Conservation (phyloP, 2,329 filamentous ascomycete genomes). For the Fusarium subglutinans region DNA sequence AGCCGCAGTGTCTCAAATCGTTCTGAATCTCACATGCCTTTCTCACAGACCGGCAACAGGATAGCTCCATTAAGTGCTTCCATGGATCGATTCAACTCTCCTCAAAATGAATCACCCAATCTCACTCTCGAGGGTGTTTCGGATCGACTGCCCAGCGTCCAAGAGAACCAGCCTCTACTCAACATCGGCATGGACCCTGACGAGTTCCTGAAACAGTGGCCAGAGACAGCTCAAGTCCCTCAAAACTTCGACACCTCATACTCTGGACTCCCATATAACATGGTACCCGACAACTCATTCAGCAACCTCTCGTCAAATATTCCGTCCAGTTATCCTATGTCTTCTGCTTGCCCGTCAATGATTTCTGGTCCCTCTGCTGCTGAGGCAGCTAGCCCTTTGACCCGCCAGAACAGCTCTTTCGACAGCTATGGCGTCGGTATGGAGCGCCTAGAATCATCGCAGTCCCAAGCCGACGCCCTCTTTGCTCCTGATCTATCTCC, state of each 20-base stretch:
- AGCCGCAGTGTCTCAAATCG: conserved; percentile 55
- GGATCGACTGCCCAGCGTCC: conserved; percentile 48
- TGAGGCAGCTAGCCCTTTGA: conserved; percentile 53
- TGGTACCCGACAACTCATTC: conserved; percentile 31
- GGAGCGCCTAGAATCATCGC: conserved; percentile 50
- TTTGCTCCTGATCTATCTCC: conserved; percentile 26
- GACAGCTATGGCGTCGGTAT: conserved; percentile 48
- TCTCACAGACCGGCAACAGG: conserved; percentile 47
- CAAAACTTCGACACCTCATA: conserved; percentile 37
- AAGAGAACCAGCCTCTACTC: conserved; percentile 46
- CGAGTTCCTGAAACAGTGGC: conserved; percentile 49
- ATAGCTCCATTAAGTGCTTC: conserved; percentile 46
- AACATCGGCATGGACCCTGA: conserved; percentile 52
- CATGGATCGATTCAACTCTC: conserved; percentile 45
- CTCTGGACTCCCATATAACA: conserved; percentile 15
- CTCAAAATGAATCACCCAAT: conserved; percentile 45
- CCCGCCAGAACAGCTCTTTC: conserved; percentile 54
- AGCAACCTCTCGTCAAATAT: conserved; percentile 29
- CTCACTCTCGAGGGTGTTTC: conserved; percentile 34
- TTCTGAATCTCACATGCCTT: conserved; percentile 52
- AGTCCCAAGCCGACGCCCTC: conserved; percentile 46
- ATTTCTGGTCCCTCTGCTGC: conserved; percentile 52
- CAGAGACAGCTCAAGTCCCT: conserved; percentile 29
- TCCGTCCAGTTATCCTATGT: conserved; percentile 40
- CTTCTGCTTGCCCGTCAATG: conserved; percentile 55